These are phyloP conservation scores for Alternaria conjuncta DNA, from an alignment of 2,329 filamentous ascomycete species.

Conservation along the genomic window DNA sequence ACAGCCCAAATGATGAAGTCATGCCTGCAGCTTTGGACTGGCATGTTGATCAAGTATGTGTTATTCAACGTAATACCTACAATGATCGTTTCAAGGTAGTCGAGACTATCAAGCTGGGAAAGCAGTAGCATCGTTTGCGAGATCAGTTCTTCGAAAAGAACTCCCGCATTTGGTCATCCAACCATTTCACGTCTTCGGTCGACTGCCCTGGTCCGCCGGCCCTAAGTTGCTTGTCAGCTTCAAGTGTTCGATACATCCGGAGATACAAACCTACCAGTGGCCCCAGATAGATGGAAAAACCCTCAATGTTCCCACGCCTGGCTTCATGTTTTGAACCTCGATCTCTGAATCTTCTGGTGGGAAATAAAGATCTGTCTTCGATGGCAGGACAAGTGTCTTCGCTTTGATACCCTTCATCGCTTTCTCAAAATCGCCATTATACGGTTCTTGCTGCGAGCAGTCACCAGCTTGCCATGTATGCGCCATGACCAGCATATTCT, in stretches of 20 bases:
- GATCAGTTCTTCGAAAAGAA: conserved; percentile 55
- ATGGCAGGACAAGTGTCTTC: conserved; percentile 72
- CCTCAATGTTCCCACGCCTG: conserved; percentile 62
- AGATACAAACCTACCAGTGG: conserved; percentile 56
- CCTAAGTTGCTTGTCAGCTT: conserved; percentile 50
- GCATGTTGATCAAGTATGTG: conserved; percentile 34
- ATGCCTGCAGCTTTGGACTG: conserved; percentile 23
- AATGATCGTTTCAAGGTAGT: conserved; percentile 35
- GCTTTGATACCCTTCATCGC: conserved; percentile 72
- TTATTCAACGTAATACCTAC: conserved; percentile 34
- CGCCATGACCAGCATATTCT: conserved; percentile 77
- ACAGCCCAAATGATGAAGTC: neutral
- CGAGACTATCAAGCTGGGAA: conserved; percentile 19
- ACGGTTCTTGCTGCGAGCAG: conserved; percentile 71
- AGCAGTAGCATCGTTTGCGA: conserved; percentile 1
- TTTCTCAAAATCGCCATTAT: conserved; percentile 69
- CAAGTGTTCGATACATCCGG: neutral
- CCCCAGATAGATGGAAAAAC: conserved; percentile 70
- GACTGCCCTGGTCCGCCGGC: conserved; percentile 75
- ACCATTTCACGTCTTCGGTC: conserved; percentile 73
- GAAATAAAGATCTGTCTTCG: conserved; percentile 80
- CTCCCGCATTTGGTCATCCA: conserved; percentile 66
- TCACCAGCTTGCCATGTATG: conserved; percentile 81
- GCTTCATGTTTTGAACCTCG: conserved; percentile 69
- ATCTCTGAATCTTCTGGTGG: conserved; percentile 80